Conservation (phyloP, 1,139 yeast species). For the Yamadazyma sp. region DNA sequence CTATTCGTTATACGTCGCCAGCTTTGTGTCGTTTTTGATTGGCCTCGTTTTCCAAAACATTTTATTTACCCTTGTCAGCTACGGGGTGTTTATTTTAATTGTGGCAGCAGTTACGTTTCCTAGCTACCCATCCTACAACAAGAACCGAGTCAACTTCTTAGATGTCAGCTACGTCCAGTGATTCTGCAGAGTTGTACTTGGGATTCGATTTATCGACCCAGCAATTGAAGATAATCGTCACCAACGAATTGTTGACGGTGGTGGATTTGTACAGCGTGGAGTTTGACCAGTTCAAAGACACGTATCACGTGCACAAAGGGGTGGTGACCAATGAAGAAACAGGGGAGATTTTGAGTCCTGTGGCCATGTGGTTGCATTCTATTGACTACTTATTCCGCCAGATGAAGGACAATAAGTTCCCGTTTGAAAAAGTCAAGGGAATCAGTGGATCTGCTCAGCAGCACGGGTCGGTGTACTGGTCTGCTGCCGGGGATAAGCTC, state of each 20-base stretch:
- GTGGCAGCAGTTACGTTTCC: slow-evolving; percentile 48
- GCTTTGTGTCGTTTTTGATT: slow-evolving; percentile 36
- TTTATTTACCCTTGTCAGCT: slow-evolving; percentile 31
- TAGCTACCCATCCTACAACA: slow-evolving; percentile 54
- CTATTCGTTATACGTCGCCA: slow-evolving; percentile 19
- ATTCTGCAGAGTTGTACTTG: slow-evolving; percentile 38
- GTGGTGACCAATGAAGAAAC: slow-evolving; percentile 54
- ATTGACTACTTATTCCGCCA: slow-evolving; percentile 61
- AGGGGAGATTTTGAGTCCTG: slow-evolving; percentile 74
- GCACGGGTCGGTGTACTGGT: slow-evolving; percentile 89
- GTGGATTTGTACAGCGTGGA: slow-evolving; percentile 63
- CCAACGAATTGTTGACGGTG: slow-evolving; percentile 53
- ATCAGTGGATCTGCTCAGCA: slow-evolving; percentile 90
- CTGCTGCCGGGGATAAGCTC: slow-evolving; percentile 41
- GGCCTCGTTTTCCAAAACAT: slow-evolving; percentile 50
- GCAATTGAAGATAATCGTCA: slow-evolving; percentile 75
- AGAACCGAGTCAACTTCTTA: slow-evolving; percentile 46
- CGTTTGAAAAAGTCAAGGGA: slow-evolving; percentile 61
- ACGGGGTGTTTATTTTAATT: slow-evolving; percentile 33
- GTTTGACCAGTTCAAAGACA: slow-evolving; percentile 59
- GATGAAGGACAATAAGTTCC: slow-evolving; percentile 55
- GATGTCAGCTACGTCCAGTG: slow-evolving; percentile 24
- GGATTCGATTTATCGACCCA: slow-evolving; percentile 92
- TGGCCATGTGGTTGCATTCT: slow-evolving; percentile 87
- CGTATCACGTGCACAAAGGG: slow-evolving; percentile 68